These are phyloP conservation scores for Acacia melanoxylon DNA, from an alignment of 306 rosid species.

Conservation along the genomic window DNA sequence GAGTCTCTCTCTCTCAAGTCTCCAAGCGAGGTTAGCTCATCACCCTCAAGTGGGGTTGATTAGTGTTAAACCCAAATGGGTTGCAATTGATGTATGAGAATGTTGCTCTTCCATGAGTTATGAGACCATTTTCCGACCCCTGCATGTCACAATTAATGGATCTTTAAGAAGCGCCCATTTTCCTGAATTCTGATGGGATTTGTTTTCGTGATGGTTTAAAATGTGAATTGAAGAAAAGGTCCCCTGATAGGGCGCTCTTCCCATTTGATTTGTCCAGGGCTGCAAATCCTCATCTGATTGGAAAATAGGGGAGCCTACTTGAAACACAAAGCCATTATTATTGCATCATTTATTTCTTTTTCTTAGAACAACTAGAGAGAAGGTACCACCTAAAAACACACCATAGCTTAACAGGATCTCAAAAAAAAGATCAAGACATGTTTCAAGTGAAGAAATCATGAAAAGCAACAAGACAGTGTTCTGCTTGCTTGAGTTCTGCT, in stretches of 20 bases:
- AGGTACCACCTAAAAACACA: neutral
- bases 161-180: neutral
- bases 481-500: conserved; percentile 53
- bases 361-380: neutral
- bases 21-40: too few species aligned
- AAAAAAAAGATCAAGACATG: neutral
- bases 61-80: too few species aligned
- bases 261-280: neutral
- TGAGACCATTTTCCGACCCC: neutral
- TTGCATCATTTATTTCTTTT: neutral
- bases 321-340: neutral
- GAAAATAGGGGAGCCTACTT: neutral
- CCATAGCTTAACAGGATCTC: neutral
- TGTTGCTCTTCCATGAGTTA: too few species aligned
- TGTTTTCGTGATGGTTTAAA: neutral
- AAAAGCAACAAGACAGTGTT: conserved; percentile 63
- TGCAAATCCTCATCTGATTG: neutral
- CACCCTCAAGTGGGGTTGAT: too few species aligned
- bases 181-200: neutral
- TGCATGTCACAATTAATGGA: neutral
- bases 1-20: too few species aligned
- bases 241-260: neutral
- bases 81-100: too few species aligned
- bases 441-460: conserved; percentile 24
- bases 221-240: neutral